Evolutionary conservation across 805 yeast genomes (phyloP).

Genomic region (Yamadazyma sp.): DNA sequence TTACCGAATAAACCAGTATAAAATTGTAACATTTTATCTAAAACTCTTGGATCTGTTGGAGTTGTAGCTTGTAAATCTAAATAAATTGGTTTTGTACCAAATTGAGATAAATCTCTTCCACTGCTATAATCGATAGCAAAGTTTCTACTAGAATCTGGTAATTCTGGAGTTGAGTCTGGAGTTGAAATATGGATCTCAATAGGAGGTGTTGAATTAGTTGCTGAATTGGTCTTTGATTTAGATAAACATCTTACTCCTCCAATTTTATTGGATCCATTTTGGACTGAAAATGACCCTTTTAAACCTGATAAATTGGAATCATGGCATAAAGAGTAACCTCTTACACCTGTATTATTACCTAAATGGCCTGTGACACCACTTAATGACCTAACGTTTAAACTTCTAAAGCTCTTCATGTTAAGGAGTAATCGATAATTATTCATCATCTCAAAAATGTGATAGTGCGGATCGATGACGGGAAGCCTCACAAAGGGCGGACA

Average conservation of each 20-base stretch:
- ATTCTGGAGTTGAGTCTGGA: constrained; percentile 14
- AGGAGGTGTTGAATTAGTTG: not conserved
- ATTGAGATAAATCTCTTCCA: constrained; percentile 41
- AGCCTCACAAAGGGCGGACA: too few relatives aligned
- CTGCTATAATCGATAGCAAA: constrained; percentile 44
- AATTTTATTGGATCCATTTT: not conserved
- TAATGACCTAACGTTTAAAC: too few relatives aligned
- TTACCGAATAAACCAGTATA: constrained; percentile 94
- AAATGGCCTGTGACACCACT: not conserved
- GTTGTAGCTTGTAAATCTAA: constrained; percentile 98
- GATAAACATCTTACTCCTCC: constrained; percentile 1
- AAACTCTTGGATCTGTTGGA: constrained; percentile 94
- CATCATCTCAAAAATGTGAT: too few relatives aligned
- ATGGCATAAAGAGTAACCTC: too few relatives aligned
- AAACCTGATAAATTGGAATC: too few relatives aligned
- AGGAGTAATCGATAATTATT: too few relatives aligned
- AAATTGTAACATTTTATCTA: constrained; percentile 81
- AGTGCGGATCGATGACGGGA: too few relatives aligned
- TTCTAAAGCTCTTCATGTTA: too few relatives aligned
- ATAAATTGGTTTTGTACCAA: constrained; percentile 87
- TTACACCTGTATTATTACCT: not conserved
- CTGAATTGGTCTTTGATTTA: not conserved
- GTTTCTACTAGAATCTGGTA: constrained; percentile 50
- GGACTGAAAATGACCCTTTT: too few relatives aligned
- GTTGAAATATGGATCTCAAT: constrained; percentile 18